Evolutionary conservation across 305 asterid species (phyloP).

Genomic region (Withania somnifera): DNA sequence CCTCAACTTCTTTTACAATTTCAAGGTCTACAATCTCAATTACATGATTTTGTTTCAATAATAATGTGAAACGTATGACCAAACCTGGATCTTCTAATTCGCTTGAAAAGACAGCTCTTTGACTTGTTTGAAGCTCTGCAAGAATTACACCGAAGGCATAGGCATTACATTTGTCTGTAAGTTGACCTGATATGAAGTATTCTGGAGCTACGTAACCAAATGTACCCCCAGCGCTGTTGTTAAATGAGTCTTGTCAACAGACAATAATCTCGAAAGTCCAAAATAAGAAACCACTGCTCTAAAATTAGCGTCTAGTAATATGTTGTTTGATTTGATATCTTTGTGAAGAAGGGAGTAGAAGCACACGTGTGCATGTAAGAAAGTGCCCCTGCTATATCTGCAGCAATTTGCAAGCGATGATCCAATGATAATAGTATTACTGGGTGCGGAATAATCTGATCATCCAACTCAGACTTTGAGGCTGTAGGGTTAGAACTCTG

Average conservation of each 20-base stretch:
- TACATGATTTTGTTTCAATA: conserved; percentile 10
- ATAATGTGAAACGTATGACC: conserved; percentile 10
- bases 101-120: conserved; percentile 13
- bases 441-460: background rate
- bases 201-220: conserved; percentile 32
- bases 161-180: conserved; percentile 32
- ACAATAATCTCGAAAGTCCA: conserved; percentile 28
- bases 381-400: conserved; percentile 28
- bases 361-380: conserved; percentile 30
- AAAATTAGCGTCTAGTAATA: conserved; percentile 17
- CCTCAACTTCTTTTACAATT: conserved; percentile 13
- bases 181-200: conserved; percentile 27
- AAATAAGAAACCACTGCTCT: conserved; percentile 27
- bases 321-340: conserved; percentile 18
- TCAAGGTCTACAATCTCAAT: conserved; percentile 14
- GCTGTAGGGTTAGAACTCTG: background rate
- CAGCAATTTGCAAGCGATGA: conserved; percentile 21
- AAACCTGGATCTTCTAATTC: conserved; percentile 14
- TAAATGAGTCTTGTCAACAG: conserved; percentile 26
- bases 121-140: conserved; percentile 27
- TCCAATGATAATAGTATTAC: conserved; percentile 10
- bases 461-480: background rate
- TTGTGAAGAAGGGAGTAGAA: conserved; percentile 14
- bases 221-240: conserved; percentile 32
- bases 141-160: conserved; percentile 37